phyloP scores from a whole-genome alignment of 83 land plant species.

The Picea mariana region DNA sequence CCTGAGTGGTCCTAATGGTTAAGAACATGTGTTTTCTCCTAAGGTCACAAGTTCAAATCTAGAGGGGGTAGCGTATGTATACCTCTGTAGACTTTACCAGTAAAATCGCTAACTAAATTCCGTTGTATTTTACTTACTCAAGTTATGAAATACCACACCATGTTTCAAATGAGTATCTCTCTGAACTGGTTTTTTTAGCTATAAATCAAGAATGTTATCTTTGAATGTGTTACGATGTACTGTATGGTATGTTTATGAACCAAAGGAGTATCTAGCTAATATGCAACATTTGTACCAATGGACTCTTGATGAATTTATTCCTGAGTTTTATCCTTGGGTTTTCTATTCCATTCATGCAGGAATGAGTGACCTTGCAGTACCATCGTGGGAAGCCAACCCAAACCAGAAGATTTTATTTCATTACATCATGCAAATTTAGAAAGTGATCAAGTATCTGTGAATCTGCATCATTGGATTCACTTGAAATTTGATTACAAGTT shows the following conservation, averaged over 20 bases:
- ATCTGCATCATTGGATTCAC: constrained; percentile 92
- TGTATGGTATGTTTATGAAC: constrained; percentile 95
- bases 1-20: too few species aligned
- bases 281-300: constrained; percentile 95
- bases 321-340: constrained; percentile 85
- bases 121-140: neutral
- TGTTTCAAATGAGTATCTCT: constrained; percentile 95
- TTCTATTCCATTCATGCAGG: constrained; percentile 78
- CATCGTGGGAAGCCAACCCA: constrained; percentile 71
- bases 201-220: constrained; percentile 91
- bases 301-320: constrained; percentile 98
- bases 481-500: constrained; percentile 91
- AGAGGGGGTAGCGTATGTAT: too few species aligned
- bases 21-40: too few species aligned
- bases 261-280: constrained; percentile 92
- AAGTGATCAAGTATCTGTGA: constrained; percentile 71
- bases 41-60: too few species aligned
- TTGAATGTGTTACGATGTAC: constrained; percentile 66
- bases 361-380: constrained; percentile 85
- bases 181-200: constrained; percentile 92
- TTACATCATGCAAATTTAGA: constrained; percentile 81
- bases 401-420: constrained; percentile 77
- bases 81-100: too few species aligned
- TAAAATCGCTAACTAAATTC: too few species aligned
- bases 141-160: constrained; percentile 92